Evolutionary conservation across 1,284 basidiomycete genomes (phyloP), one percentile per base, ranked within the genome.

Genomic region (Pascua guehoae): DNA sequence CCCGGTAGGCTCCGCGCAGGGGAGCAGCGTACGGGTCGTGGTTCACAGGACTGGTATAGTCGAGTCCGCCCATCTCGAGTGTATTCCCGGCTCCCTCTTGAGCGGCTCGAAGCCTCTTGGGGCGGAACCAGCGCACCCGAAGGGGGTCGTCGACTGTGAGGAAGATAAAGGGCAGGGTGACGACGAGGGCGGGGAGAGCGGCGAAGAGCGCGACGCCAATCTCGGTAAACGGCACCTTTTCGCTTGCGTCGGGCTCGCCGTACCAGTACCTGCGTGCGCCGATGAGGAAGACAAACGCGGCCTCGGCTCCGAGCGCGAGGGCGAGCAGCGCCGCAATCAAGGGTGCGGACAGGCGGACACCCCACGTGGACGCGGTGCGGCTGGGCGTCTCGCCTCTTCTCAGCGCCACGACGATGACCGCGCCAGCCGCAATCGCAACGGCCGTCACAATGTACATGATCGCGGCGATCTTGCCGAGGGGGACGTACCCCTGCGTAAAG

Each of bases 401-500:
- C 7, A 37, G 39, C 12, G 14, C 7, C 41, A 36, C 32, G 40
- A 49, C 42, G 24, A 36, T n/a, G 8, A 24, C 38, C 14, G 40
- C 16, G 7, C 18, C 24, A 8, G 32, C 14, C 1, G 15, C 24
- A 14, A 49, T 32, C 14, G 49, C 49, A 24, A 15, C 39, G 14
- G 49, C 16, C 2, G 18, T 15, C 5, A n/a, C 10, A 18, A 39
- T 41, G 17, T 16, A 49, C 8, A 49, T 16, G 9, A 14, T 40
- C 4, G 49, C 40, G n/a, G 49, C 39, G 8, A 49, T 7, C 15
- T 42, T 41, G 17, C 49, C 49, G 15, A 49, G 12, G 0, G 49
- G 49, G 41, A 49, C 18, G 24, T 49, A 49, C 14, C n/a, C 36
- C 12, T 41, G 49, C 7, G 49, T 49, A 40, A 49, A 15, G 40